These are phyloP conservation scores for Epichloe sylvatica DNA, from an alignment of 2,329 filamentous ascomycete genomes.

Conservation along the genomic window DNA sequence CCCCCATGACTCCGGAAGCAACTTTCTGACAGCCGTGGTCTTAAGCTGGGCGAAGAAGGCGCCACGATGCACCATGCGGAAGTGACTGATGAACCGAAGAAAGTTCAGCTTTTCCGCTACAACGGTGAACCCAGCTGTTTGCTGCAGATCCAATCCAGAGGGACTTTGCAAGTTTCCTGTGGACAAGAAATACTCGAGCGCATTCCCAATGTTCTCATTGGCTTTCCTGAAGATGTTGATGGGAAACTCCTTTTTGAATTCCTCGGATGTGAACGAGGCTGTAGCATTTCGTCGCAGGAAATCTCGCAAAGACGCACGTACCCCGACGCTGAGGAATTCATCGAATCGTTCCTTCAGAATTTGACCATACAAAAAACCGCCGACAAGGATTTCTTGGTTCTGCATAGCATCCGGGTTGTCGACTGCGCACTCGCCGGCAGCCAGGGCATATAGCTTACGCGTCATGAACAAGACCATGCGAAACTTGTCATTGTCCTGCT, in stretches of 20 bases:
- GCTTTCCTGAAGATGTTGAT: slow-evolving; percentile 63
- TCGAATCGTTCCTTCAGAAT: slow-evolving; percentile 91
- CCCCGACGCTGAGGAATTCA: slow-evolving; percentile 55
- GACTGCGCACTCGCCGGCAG: slow-evolving; percentile 79
- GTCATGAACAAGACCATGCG: slow-evolving; percentile 91
- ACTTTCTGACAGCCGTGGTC: slow-evolving; percentile 89
- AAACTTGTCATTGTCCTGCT: slow-evolving; percentile 85
- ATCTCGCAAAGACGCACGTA: slow-evolving; percentile 41
- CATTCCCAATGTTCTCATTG: slow-evolving; percentile 77
- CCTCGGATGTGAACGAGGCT: slow-evolving; percentile 62
- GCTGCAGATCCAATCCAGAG: slow-evolving; percentile 85
- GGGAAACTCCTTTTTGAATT: slow-evolving; percentile 72
- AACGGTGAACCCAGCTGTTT: slow-evolving; percentile 87
- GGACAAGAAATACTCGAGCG: slow-evolving; percentile 87
- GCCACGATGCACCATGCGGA: slow-evolving; percentile 97
- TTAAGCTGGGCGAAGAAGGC: slow-evolving; percentile 97
- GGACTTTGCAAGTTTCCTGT: slow-evolving; percentile 88
- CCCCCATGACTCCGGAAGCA: slow-evolving; percentile 93
- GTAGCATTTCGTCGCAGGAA: slow-evolving; percentile 41
- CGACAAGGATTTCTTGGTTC: slow-evolving; percentile 87
- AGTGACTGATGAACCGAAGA: slow-evolving; percentile 94
- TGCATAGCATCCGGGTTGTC: slow-evolving; percentile 96
- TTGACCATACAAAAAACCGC: slow-evolving; percentile 87
- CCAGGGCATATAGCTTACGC: slow-evolving; percentile 83
- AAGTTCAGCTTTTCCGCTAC: slow-evolving; percentile 99